Percentiles rank a stretch among this genome's conserved stretches.
phyloP scores from a whole-genome alignment of 805 yeast species.

The Wickerhamomyces chambardii region DNA sequence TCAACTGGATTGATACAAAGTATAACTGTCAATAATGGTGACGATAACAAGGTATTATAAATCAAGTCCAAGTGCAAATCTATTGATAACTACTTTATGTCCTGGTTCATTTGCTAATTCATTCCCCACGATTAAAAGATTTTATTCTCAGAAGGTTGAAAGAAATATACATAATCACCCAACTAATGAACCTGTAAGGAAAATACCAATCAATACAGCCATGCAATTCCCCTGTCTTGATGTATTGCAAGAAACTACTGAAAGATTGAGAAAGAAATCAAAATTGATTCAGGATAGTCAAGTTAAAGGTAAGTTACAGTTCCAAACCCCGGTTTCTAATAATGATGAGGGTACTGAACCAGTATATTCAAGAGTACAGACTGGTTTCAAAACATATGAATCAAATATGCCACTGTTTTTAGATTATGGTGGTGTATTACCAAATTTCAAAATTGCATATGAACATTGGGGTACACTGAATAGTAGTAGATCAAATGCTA shows the following conservation, averaged over 20 bases:
- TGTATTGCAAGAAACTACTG: background rate
- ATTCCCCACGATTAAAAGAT: too few species aligned
- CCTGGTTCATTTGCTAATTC: too few species aligned
- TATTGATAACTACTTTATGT: too few species aligned
- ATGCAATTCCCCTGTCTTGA: background rate
- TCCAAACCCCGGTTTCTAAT: slow-evolving; percentile 8
- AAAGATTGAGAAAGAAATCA: slow-evolving; percentile 14
- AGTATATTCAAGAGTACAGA: slow-evolving; percentile 56
- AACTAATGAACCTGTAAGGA: background rate
- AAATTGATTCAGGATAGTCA: background rate
- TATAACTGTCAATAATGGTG: too few species aligned
- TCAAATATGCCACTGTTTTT: slow-evolving; percentile 53
- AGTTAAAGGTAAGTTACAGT: too few species aligned
- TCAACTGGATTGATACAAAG: too few species aligned
- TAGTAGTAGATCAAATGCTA: slow-evolving; percentile 54
- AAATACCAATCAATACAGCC: background rate
- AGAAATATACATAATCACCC: background rate
- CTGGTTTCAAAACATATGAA: slow-evolving; percentile 56
- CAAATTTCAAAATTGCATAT: slow-evolving; percentile 76
- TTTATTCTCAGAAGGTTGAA: background rate
- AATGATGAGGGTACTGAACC: slow-evolving; percentile 81
- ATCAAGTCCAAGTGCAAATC: too few species aligned
- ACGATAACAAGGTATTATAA: too few species aligned
- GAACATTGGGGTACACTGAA: slow-evolving; percentile 87
- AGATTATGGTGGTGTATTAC: slow-evolving; percentile 76